Base-by-base conservation (phyloP, 1,284 basidiomycete genomes). In the Ustilago loliicola region DNA sequence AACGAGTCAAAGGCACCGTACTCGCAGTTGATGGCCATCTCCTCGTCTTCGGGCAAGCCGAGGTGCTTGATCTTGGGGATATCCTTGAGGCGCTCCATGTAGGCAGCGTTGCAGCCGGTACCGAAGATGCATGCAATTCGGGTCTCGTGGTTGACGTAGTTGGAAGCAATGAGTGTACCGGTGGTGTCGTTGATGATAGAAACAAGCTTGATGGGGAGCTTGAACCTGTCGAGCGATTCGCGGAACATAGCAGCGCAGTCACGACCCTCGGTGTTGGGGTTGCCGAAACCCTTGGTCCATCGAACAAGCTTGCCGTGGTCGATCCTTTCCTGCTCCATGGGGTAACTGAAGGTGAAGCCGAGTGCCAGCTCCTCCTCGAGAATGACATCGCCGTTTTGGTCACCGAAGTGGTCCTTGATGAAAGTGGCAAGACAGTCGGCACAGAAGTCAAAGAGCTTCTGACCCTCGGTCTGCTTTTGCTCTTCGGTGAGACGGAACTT, bases 241-340 rank as follows among this genome's bases (percentile, higher is more conserved):
- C 91, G 90, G 89, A 99, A 96, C 94, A 99, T 95, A 54, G 89
- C 93, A 6, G 93, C 95, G 34, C 96, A 95, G 86, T 99, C 94
- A 65, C 91, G 89, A 17, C 95, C 96, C 87, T 99, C 97, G 23
- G 94, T 95, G 86, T 96, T 95, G 7, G 91, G 87, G 1, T 94
- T 94, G 42, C 95, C 95, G 83, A 99, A 99, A 77, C 96, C 97
- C 88, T 99, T 99, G 52, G 97, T 99, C 96, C 97, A 99, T 38
- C 96, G 93, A 80, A 98, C 94, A 51, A 99, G 91, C 78, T 91
- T 91, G 54, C 95, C 97, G 82, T 98, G 95, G 87, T 99, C 95
- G 83, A 99, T 99, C 59, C 90, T 90, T 47, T 93, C 90, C 90
- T 99, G 96, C 38, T 56, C 60, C 57, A 77, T 67, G 30, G 57